Conservation (phyloP, 2,329 filamentous ascomycete genomes). For the Simplicillium aogashimaense region DNA sequence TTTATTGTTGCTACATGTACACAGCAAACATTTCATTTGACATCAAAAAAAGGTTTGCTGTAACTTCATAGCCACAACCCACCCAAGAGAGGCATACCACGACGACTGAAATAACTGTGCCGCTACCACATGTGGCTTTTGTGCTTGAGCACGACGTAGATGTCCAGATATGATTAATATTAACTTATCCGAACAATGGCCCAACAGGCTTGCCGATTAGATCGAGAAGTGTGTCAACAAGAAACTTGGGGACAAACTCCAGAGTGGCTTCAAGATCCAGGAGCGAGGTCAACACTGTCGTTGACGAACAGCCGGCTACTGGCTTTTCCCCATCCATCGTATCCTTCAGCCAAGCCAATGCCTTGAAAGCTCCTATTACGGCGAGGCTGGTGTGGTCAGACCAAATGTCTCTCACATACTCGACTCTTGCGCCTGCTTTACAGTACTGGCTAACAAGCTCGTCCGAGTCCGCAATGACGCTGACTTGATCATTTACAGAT, state of each 20-base stretch:
- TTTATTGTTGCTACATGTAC: too few relatives aligned
- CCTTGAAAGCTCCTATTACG: slow-evolving; percentile 7
- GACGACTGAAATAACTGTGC: too few relatives aligned
- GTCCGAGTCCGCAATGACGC: slow-evolving; percentile 32
- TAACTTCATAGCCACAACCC: too few relatives aligned
- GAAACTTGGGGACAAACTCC: neutral
- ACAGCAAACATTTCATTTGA: too few relatives aligned
- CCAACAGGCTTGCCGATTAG: neutral
- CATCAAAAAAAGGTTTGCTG: too few relatives aligned
- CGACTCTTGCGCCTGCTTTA: slow-evolving; percentile 24
- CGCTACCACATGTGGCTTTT: too few relatives aligned
- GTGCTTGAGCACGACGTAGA: too few relatives aligned
- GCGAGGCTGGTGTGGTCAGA: slow-evolving; percentile 24
- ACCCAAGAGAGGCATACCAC: too few relatives aligned
- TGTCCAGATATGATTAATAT: too few relatives aligned
- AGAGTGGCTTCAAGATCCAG: neutral
- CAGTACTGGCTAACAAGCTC: slow-evolving; percentile 31
- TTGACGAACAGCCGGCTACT: neutral
- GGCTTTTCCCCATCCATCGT: slow-evolving; percentile 6
- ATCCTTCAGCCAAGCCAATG: slow-evolving; percentile 9
- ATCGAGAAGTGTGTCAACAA: neutral
- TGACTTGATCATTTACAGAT: slow-evolving; percentile 34
- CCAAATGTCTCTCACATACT: slow-evolving; percentile 31
- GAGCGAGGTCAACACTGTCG: neutral
- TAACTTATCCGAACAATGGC: too few relatives aligned